A percentile compares a stretch with the other conserved stretches of the same genome.
phyloP scores from a whole-genome alignment of 257 asterid species.

The Petrea volubilis region DNA sequence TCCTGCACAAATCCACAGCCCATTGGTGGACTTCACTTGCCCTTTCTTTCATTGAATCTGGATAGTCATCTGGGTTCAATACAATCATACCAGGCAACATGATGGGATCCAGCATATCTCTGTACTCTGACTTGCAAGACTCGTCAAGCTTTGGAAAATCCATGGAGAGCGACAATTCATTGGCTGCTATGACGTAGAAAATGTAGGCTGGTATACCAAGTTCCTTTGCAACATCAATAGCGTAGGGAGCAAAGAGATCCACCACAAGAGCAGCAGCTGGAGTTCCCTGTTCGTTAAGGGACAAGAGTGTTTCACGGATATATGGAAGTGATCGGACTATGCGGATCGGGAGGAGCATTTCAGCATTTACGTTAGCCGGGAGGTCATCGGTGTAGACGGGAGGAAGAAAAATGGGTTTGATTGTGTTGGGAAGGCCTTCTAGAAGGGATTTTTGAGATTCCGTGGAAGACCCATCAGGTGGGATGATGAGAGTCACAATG shows the following conservation, averaged over 20 bases:
- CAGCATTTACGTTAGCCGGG: not conserved
- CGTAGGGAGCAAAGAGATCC: conserved; percentile 29
- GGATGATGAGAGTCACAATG: conserved; percentile 28
- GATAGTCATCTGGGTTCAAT: conserved; percentile 17
- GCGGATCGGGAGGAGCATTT: not conserved
- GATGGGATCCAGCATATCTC: conserved; percentile 13
- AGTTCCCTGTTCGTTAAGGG: not conserved
- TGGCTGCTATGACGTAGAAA: conserved; percentile 24
- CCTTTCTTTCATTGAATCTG: conserved; percentile 17
- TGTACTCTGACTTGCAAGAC: not conserved
- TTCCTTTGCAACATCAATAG: conserved; percentile 30
- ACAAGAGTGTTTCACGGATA: not conserved
- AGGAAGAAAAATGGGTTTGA: conserved; percentile 22
- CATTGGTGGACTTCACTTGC: conserved; percentile 11
- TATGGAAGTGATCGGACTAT: conserved; percentile 21
- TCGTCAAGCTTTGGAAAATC: conserved; percentile 20
- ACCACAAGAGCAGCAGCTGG: conserved; percentile 25
- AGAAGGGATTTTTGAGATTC: conserved; percentile 15
- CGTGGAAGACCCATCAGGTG: conserved; percentile 14
- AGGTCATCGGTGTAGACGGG: conserved; percentile 17
- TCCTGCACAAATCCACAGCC: not conserved
- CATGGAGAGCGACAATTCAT: conserved; percentile 8
- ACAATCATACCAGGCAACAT: conserved; percentile 28
- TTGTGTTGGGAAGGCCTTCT: not conserved
- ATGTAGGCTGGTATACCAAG: conserved; percentile 24